Evolutionary conservation across 768 basidiomycete species (phyloP).

Genomic region (Trametes elegans): DNA sequence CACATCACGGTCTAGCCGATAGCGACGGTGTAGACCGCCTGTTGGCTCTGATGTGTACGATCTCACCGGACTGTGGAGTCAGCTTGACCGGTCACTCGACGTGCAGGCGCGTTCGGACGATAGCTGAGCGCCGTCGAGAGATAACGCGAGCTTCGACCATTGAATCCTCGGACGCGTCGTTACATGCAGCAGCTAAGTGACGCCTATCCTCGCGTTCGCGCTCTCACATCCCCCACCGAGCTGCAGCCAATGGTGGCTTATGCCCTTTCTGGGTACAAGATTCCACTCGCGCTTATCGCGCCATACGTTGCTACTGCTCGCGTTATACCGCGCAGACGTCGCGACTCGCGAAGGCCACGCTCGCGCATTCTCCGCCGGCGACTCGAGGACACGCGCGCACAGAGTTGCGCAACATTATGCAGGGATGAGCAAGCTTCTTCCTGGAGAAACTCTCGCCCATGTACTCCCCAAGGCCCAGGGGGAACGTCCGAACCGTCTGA

Average conservation of each 20-base stretch:
- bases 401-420: too few species aligned
- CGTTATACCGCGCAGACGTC: neutral
- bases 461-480: too few species aligned
- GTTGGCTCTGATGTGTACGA: too few species aligned
- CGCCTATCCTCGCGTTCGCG: neutral
- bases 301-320: constrained; percentile 1
- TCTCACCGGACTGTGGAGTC: too few species aligned
- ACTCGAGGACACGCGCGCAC: neutral
- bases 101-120: too few species aligned
- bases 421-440: too few species aligned
- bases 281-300: constrained; percentile 1
- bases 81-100: neutral
- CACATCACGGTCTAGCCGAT: too few species aligned
- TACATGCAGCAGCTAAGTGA: neutral
- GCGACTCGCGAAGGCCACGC: neutral
- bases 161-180: neutral
- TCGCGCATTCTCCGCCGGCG: neutral
- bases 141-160: neutral
- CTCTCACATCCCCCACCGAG: neutral
- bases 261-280: neutral
- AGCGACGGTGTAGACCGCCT: too few species aligned
- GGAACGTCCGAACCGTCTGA: too few species aligned
- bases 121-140: neutral
- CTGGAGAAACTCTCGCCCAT: too few species aligned
- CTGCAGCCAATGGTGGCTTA: neutral